Percentiles rank a stretch among this genome's conserved stretches.
Evolutionary conservation across 305 asterid species (phyloP).

Genomic region (Fraxinus greggii): DNA sequence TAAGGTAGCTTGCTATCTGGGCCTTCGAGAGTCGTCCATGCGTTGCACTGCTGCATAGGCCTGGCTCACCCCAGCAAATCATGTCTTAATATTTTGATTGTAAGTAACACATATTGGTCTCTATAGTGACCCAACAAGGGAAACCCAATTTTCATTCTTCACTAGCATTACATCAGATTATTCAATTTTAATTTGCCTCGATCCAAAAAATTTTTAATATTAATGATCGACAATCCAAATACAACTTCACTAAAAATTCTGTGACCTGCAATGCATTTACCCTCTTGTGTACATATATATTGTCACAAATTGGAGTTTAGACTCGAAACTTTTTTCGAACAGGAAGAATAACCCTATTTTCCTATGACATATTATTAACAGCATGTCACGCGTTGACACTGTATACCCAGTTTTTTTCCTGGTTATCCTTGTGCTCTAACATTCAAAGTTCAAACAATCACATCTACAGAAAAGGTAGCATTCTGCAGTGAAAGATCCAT

Average conservation of each 20-base stretch:
- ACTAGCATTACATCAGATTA: background rate
- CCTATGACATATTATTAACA: too few relatives aligned
- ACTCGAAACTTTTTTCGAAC: too few relatives aligned
- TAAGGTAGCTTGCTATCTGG: background rate
- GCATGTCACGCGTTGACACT: too few relatives aligned
- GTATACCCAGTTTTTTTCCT: too few relatives aligned
- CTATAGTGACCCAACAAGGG: background rate
- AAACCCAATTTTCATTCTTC: background rate
- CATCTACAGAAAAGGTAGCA: slow-evolving; percentile 40
- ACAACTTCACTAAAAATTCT: background rate
- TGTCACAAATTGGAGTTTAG: background rate
- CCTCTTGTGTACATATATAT: background rate
- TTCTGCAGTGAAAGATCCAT: slow-evolving; percentile 56
- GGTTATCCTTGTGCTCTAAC: too few relatives aligned
- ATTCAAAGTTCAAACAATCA: too few relatives aligned
- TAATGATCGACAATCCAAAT: background rate
- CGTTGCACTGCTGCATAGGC: background rate
- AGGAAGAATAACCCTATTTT: too few relatives aligned
- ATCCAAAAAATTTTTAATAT: background rate
- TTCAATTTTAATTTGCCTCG: background rate
- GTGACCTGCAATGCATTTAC: background rate
- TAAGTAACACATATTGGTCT: too few relatives aligned
- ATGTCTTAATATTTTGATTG: background rate
- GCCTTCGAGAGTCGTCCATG: background rate
- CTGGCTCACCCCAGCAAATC: background rate